A percentile compares a stretch with the other conserved stretches of the same genome.
These are phyloP conservation scores for Nicotiana noctiflora DNA, from an alignment of 257 asterid genomes.

Conservation along the genomic window DNA sequence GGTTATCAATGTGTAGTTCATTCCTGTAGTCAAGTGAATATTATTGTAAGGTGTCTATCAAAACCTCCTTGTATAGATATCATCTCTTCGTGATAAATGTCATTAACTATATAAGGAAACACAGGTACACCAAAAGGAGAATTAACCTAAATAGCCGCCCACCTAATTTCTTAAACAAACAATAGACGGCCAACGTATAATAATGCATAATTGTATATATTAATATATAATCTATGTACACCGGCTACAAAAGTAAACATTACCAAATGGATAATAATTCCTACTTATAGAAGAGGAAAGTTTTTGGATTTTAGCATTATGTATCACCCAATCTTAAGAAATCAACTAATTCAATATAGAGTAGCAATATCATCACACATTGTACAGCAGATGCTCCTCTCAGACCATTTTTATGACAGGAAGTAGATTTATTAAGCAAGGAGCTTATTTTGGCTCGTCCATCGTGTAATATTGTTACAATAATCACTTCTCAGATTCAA, in stretches of 20 bases:
- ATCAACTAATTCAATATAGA: not conserved
- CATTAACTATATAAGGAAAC: not conserved
- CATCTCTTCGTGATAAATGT: not conserved
- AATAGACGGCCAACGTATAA: too few relatives aligned
- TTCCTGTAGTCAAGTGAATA: conserved; percentile 46
- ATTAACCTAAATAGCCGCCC: too few relatives aligned
- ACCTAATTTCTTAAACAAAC: too few relatives aligned
- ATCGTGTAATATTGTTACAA: not conserved
- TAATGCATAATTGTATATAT: too few relatives aligned
- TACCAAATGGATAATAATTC: not conserved
- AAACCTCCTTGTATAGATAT: not conserved
- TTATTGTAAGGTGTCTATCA: conserved; percentile 11
- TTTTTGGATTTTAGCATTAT: not conserved
- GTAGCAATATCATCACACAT: not conserved
- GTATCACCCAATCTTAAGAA: not conserved
- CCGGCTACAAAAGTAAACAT: too few relatives aligned
- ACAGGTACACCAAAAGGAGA: too few relatives aligned
- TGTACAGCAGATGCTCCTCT: not conserved
- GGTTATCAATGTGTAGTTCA: conserved; percentile 84
- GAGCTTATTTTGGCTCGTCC: not conserved
- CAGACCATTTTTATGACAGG: not conserved
- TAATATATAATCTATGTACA: too few relatives aligned
- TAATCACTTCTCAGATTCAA: not conserved
- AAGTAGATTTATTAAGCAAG: not conserved
- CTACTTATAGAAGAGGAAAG: not conserved